Conservation (phyloP, 2,329 filamentous ascomycete species). For the Diaporthe ilicicola region DNA sequence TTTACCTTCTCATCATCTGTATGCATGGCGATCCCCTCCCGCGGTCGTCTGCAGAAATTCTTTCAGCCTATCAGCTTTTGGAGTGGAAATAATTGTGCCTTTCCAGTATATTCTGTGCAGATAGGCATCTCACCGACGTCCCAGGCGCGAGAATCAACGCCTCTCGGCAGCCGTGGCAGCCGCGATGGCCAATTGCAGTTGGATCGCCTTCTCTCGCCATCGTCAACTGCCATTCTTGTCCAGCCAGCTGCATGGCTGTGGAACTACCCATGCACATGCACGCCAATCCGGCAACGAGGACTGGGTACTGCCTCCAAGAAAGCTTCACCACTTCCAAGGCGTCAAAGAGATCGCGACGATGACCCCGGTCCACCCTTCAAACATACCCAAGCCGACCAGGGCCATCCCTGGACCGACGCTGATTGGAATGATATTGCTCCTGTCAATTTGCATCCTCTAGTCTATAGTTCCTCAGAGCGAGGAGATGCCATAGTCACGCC, state of each 20-base stretch:
- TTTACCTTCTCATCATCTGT: not conserved
- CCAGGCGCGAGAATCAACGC: not conserved
- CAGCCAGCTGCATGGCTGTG: not conserved
- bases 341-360: slow-evolving; percentile 1
- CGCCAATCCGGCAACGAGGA: not conserved
- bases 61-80: not conserved
- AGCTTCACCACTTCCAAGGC: slow-evolving; percentile 3
- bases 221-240: not conserved
- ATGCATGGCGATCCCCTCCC: not conserved
- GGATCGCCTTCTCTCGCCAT: not conserved
- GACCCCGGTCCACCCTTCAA: not conserved
- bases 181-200: not conserved
- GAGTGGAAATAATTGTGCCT: not conserved
- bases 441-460: not conserved
- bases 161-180: not conserved
- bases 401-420: not conserved
- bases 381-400: not conserved
- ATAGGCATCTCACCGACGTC: not conserved
- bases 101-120: not conserved
- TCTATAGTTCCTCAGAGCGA: not conserved
- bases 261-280: slow-evolving; percentile 12
- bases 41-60: not conserved
- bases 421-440: not conserved
- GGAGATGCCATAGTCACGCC: not conserved
- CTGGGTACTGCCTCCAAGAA: slow-evolving; percentile 3